Evolutionary conservation across 2,329 filamentous ascomycete species (phyloP), one percentile per base, ranked within the genome.

Genomic region (Macrophomina tecta): DNA sequence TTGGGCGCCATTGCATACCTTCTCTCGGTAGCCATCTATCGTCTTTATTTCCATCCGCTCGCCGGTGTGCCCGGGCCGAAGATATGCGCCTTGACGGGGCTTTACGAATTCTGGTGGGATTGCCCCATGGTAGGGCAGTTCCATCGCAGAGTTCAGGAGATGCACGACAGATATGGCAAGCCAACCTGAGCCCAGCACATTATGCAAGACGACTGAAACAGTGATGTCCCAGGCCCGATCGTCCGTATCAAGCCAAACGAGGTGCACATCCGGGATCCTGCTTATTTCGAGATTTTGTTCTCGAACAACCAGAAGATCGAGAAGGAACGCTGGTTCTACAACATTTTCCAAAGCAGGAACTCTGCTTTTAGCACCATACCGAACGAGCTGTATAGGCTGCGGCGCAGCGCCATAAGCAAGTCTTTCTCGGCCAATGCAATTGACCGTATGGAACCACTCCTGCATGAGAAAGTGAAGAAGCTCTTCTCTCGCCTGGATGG

Each of bases 241-340:
- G 72, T 77, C 2, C 74, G 75, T 46, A 76, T 77, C 69, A 76
- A 70, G 23, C 75, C 75, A 6, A 67, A 75, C 49, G 75, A 77
- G 69, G 65, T 77, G 5, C 74, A 70, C 32, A 72, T 76, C 45
- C 51, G 67, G 3, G 74, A 76, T 49, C 67, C 72, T 1, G 53
- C 68, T 8, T 78, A 76, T 65, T 75, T 70, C 18, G 58, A 62
- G 8, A 38, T 51, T 14, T 45, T 68, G 4, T 68, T 34, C 23
- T 30, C 18, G 45, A 45, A 56, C 28, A 60, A 28, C 11, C 38
- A 38, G n/a, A 64, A 60, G 6, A 56, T 45, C 8, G 42, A 66
- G 42, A 71, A 69, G 49, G 68, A 70, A 38, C 56, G 64, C 14
- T 69, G 68, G 52, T 68, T 66, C 55, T 65, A 65, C 32, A 65